These are phyloP conservation scores for Closterium sp. DNA, from an alignment of 139 green algal species.

Conservation along the genomic window DNA sequence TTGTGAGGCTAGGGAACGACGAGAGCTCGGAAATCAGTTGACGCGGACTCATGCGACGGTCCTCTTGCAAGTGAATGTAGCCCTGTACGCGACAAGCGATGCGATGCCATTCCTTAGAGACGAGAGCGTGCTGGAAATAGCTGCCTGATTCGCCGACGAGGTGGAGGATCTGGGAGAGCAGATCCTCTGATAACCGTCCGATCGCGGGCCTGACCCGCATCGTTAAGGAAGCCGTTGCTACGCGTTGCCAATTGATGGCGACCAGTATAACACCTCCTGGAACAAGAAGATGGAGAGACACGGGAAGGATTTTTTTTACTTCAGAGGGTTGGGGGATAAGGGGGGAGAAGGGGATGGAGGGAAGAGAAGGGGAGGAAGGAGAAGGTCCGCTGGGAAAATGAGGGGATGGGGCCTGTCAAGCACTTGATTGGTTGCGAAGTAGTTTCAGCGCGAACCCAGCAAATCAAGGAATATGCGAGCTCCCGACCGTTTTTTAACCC, in stretches of 20 bases:
- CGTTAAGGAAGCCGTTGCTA: background rate
- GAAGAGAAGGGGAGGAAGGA: too few relatives aligned
- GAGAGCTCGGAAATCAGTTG: background rate
- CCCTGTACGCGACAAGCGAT: background rate
- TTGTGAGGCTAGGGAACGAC: background rate
- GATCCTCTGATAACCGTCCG: background rate
- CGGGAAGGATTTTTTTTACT: background rate
- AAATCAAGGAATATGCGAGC: too few relatives aligned
- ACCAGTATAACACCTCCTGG: background rate
- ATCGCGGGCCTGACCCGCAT: background rate
- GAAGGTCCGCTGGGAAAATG: too few relatives aligned
- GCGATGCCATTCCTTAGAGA: background rate
- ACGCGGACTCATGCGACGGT: background rate
- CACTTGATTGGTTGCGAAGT: too few relatives aligned
- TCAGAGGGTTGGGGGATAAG: too few relatives aligned
- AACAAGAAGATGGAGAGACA: background rate
- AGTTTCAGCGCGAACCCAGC: too few relatives aligned
- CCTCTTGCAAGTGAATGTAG: background rate
- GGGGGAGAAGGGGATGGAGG: too few relatives aligned
- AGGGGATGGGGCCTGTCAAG: too few relatives aligned
- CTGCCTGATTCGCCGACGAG: background rate
- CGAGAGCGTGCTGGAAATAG: background rate
- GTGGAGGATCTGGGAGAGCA: background rate
- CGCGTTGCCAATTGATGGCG: background rate
- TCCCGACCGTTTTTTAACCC: too few relatives aligned